phyloP scores from a whole-genome alignment of 75 land plant genomes.

The Cryptomeria japonica region DNA sequence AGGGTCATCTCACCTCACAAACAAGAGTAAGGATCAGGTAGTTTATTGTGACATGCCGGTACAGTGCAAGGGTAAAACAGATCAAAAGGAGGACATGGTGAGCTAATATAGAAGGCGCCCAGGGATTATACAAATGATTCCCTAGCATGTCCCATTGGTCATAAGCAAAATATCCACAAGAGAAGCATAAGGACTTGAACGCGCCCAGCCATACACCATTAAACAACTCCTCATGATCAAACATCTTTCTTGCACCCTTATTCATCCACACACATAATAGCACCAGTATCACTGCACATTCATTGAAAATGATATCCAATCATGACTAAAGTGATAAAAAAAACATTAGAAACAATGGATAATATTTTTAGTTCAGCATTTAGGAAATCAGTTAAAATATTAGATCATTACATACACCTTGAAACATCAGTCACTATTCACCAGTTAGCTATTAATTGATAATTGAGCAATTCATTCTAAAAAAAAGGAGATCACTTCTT shows the following conservation, averaged over 20 bases:
- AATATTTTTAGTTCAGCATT: background rate
- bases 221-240: conserved; percentile 68
- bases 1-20: conserved; percentile 73
- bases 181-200: conserved; percentile 59
- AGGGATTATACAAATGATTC: conserved; percentile 67
- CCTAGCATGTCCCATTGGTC: conserved; percentile 93
- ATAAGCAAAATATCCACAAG: conserved; percentile 98
- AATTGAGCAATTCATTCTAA: background rate
- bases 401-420: background rate
- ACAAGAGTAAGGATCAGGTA: conserved; percentile 88
- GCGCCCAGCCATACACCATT: conserved; percentile 69
- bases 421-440: background rate
- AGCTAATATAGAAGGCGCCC: conserved; percentile 70
- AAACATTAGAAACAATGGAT: background rate
- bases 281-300: conserved; percentile 67
- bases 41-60: conserved; percentile 76
- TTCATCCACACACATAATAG: conserved; percentile 43
- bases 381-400: background rate
- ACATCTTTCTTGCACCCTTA: conserved; percentile 52
- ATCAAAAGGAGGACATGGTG: conserved; percentile 85
- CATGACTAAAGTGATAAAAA: background rate
- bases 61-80: conserved; percentile 85
- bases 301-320: background rate
- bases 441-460: background rate
- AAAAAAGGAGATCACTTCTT: background rate